Base-by-base conservation (phyloP, 352 stramenopile species). In the Phytophthora agathidicida region DNA sequence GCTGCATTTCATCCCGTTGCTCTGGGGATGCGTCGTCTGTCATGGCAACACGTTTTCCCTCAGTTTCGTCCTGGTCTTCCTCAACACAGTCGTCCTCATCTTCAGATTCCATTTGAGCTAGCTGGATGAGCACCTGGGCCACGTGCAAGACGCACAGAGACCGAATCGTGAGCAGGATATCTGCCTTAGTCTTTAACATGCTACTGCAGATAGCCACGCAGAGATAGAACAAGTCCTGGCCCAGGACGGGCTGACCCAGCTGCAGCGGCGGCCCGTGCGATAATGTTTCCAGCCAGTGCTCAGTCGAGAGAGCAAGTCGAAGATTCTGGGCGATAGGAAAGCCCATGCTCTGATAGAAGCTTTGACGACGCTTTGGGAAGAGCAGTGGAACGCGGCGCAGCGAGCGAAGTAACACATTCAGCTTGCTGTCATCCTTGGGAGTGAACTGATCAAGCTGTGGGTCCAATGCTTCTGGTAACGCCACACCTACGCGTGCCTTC, bases 101-200 rank as follows among this genome's bases (percentile, higher is more conserved):
- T 63, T 94, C 84, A 6, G 71, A 62, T 27, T 70, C 71, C 55
- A 80, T 61, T 32, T 73, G 74, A 3, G 77, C 66, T 6, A 89
- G 65, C 48, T 93, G 86, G 0, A 93, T 55, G 11, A 93, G 68
- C 28, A 89, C 80, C 68, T 95, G 86, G 2, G 70, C 78, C 80
- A 93, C 91, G 61, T 91, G 70, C 4, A 95, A 64, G 33, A 91
- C 71, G 26, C 82, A 91, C 22, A 95, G 75, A 10, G 76, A 88
- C 13, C 83, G 83, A 22, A 95, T 84, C 1, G 86, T 92, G 17
- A 86, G 69, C 42, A 95, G 45, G 31, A 95, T 91, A 19, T 95
- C 81, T 0, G 86, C 73, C 49, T 93, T 93, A 2, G 81, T 83
- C 20, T 71, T 75, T 37, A 95, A 28, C 75, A 93, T 88, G 46